phyloP scores from a whole-genome alignment of 352 stramenopile species.

The Phytopythium mirpurense region DNA sequence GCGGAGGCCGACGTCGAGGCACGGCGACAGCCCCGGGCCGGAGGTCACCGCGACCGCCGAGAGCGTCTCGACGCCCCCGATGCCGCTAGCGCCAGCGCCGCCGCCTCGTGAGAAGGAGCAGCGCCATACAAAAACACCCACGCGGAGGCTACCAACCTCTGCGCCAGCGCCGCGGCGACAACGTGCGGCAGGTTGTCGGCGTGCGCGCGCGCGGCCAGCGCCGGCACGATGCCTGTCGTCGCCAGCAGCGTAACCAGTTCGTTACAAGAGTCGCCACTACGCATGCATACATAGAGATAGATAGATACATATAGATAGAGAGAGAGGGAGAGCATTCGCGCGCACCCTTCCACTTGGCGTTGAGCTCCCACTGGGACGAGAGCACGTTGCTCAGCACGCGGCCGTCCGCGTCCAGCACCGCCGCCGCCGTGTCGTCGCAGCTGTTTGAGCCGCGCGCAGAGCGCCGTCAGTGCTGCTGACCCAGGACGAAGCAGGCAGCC shows the following conservation, averaged over 20 bases:
- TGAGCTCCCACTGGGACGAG: constrained; percentile 91
- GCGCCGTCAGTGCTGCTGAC: neutral
- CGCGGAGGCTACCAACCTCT: constrained; percentile 43
- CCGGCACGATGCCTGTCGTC: constrained; percentile 91
- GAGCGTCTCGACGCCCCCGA: constrained; percentile 76
- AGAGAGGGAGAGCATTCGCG: neutral
- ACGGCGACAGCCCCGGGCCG: constrained; percentile 96
- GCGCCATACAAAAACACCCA: neutral
- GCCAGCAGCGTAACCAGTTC: neutral
- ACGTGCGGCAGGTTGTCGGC: constrained; percentile 94
- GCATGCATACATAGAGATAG: no score
- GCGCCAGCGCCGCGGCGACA: constrained; percentile 84
- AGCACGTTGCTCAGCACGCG: constrained; percentile 91
- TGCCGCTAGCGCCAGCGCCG: constrained; percentile 28
- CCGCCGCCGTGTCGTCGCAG: constrained; percentile 93
- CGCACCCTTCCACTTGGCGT: constrained; percentile 78
- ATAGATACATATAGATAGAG: no score
- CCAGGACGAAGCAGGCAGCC: no score
- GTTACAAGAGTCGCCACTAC: neutral
- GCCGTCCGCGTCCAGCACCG: constrained; percentile 88
- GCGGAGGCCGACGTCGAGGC: constrained; percentile 93
- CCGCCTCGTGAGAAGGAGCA: neutral
- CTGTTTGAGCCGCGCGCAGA: constrained; percentile 17
- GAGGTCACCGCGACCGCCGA: constrained; percentile 95
- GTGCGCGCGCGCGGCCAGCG: constrained; percentile 92